A percentile compares a stretch with the other conserved stretches of the same genome.
Conservation (phyloP, 2,329 filamentous ascomycete species). For the Parastagonospora avenae region DNA sequence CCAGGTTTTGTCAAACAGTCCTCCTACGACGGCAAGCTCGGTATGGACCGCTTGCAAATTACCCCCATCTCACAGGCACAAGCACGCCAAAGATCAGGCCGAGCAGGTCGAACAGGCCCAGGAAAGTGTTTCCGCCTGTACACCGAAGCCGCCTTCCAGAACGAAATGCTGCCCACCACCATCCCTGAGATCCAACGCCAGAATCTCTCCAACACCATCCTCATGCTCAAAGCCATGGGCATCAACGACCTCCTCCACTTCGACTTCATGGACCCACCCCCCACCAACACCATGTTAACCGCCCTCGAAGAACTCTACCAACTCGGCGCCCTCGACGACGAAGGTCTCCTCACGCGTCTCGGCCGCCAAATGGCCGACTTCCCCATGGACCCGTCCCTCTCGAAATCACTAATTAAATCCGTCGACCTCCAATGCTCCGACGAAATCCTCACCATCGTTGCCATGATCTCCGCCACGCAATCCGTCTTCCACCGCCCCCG, state of each 20-base stretch:
- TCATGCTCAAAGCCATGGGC: conserved; percentile 99
- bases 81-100: conserved; percentile 89
- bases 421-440: conserved; percentile 90
- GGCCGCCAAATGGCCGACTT: conserved; percentile 99
- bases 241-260: conserved; percentile 98
- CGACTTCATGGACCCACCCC: conserved; percentile 98
- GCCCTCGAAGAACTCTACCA: conserved; percentile 95
- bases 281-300: conserved; percentile 96
- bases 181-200: conserved; percentile 97
- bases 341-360: conserved; percentile 87
- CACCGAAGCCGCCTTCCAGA: conserved; percentile 92
- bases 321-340: conserved; percentile 88
- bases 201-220: conserved; percentile 88
- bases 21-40: conserved; percentile 93
- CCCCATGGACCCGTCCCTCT: conserved; percentile 92
- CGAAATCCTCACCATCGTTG: conserved; percentile 88
- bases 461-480: conserved; percentile 70
- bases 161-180: conserved; percentile 94
- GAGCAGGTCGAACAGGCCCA: conserved; percentile 91
- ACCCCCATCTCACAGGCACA: conserved; percentile 97
- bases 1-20: conserved; percentile 98
- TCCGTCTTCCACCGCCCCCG: conserved; percentile 94
- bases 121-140: conserved; percentile 91
- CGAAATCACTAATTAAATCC: conserved; percentile 86
- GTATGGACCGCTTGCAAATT: conserved; percentile 95